Percentiles rank a stretch among this genome's conserved stretches.
These are phyloP conservation scores for Suillus tomentosus DNA, from an alignment of 768 basidiomycete genomes.

Conservation along the genomic window DNA sequence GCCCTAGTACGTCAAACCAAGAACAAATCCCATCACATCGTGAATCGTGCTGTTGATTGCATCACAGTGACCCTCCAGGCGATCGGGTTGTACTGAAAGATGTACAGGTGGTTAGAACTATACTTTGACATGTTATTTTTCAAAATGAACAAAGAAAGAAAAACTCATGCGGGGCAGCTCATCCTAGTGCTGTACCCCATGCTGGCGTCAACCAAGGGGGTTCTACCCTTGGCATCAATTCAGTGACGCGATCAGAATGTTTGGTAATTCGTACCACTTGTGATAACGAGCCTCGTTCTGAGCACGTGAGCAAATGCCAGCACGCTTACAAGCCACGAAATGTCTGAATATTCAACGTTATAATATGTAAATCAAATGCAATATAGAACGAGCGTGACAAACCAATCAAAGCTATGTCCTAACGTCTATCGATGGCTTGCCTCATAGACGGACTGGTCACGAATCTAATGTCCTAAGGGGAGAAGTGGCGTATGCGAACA, in stretches of 20 bases:
- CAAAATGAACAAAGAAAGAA: too few species aligned
- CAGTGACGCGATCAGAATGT: not conserved
- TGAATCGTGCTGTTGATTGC: conserved; percentile 96
- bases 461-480: conserved; percentile 29
- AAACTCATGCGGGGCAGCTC: too few species aligned
- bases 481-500: conserved; percentile 43
- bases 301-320: conserved; percentile 2
- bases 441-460: too few species aligned
- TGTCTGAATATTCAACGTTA: conserved; percentile 8
- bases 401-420: conserved; percentile 19
- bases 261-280: not conserved
- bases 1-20: conserved; percentile 72
- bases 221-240: not conserved
- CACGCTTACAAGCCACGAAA: not conserved
- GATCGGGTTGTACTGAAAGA: too few species aligned
- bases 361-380: conserved; percentile 5
- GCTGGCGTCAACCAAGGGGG: too few species aligned
- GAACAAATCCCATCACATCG: conserved; percentile 97
- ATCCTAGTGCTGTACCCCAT: too few species aligned
- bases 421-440: too few species aligned
- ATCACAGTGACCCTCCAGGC: too few species aligned
- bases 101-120: too few species aligned
- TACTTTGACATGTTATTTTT: too few species aligned
- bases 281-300: not conserved
- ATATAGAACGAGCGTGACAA: conserved; percentile 21